These are phyloP conservation scores for Talaromyces adpressus DNA, from an alignment of 495 filamentous ascomycete species.

Conservation along the genomic window DNA sequence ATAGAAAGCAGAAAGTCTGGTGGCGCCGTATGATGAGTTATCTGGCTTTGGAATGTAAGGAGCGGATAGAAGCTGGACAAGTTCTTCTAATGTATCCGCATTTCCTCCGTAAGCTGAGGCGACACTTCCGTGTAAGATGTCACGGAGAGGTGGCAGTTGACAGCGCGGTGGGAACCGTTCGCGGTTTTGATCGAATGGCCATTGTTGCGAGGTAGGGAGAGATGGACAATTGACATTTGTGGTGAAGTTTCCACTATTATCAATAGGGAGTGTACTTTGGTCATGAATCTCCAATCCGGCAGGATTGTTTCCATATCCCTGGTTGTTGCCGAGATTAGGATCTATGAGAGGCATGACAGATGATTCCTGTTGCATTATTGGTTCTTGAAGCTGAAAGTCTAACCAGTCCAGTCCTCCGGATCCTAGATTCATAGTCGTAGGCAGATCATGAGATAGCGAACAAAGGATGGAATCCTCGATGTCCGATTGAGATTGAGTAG, in stretches of 20 bases:
- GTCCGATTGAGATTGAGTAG: not conserved
- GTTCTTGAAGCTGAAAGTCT: conserved; percentile 6
- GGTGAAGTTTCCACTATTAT: not conserved
- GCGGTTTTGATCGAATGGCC: conserved; percentile 4
- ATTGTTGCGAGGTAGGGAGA: not conserved
- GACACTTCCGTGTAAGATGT: conserved; percentile 10
- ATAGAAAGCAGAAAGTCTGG: conserved; percentile 10
- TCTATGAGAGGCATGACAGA: not conserved
- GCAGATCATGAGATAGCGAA: not conserved
- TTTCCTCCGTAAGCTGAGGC: not conserved
- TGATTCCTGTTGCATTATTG: not conserved
- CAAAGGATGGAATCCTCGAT: not conserved
- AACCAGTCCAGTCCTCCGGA: conserved; percentile 6
- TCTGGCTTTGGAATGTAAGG: conserved; percentile 15
- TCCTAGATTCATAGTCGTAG: not conserved
- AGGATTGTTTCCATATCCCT: not conserved
- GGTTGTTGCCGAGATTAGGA: not conserved
- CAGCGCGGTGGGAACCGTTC: not conserved
- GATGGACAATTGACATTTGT: not conserved
- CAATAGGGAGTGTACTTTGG: not conserved
- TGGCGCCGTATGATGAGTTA: not conserved
- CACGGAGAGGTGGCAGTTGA: conserved; percentile 4
- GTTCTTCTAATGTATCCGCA: not conserved
- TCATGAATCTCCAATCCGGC: not conserved
- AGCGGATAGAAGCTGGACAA: conserved; percentile 8